A percentile compares a stretch with the other conserved stretches of the same genome.
These are phyloP conservation scores for Yarrowia galli DNA, from an alignment of 1,139 yeast species.

Conservation along the genomic window DNA sequence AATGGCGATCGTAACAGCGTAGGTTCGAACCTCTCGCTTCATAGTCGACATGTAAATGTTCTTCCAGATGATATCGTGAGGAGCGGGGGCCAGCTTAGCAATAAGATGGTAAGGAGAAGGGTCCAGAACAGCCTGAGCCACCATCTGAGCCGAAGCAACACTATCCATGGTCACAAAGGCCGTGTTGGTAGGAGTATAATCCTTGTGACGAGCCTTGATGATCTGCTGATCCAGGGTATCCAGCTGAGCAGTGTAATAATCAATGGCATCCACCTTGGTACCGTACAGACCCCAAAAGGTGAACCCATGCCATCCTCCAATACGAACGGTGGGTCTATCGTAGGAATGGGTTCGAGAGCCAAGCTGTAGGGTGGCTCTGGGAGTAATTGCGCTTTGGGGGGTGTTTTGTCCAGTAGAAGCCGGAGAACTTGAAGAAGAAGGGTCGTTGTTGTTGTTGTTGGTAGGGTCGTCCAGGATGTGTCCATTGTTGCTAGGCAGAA, in stretches of 20 bases:
- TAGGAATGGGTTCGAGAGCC: conserved; percentile 39
- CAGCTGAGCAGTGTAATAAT: conserved; percentile 63
- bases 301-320: conserved; percentile 48
- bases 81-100: conserved; percentile 84
- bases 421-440: conserved; percentile 6
- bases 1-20: conserved; percentile 67
- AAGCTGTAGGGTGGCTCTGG: conserved; percentile 27
- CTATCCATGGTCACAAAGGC: conserved; percentile 88
- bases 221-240: conserved; percentile 67
- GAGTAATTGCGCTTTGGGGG: conserved; percentile 5
- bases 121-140: conserved; percentile 86
- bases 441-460: not conserved
- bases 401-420: conserved; percentile 6
- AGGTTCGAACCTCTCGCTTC: conserved; percentile 65
- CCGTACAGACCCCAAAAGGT: conserved; percentile 60
- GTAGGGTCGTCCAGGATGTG: conserved; percentile 5
- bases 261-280: conserved; percentile 68
- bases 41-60: conserved; percentile 67
- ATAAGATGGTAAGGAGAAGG: conserved; percentile 77
- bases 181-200: conserved; percentile 54
- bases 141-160: conserved; percentile 87
- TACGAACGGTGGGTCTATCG: conserved; percentile 54
- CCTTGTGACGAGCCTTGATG: conserved; percentile 55
- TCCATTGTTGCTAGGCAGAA: conserved; percentile 1
- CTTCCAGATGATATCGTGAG: conserved; percentile 84